Conservation (phyloP, 495 filamentous ascomycete genomes). For the Podospora anserina region DNA sequence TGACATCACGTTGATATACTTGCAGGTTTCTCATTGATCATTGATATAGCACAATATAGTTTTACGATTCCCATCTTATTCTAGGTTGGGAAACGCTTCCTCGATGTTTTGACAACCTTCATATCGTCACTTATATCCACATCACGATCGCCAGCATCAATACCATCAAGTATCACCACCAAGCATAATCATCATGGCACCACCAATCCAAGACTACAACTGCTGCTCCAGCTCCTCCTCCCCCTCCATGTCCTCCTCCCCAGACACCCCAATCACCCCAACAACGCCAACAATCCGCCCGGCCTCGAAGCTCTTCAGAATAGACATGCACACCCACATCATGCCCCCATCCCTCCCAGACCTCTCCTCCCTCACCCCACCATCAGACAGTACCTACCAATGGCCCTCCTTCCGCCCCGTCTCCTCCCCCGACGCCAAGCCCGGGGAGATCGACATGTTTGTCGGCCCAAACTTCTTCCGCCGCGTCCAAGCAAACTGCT, state of each 20-base stretch:
- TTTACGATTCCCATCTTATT: not conserved
- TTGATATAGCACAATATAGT: not conserved
- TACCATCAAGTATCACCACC: not conserved
- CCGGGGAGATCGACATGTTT: slow-evolving; percentile 30
- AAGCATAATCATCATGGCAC: slow-evolving; percentile 19
- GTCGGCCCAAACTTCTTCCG: slow-evolving; percentile 30
- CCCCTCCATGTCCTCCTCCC: slow-evolving; percentile 11
- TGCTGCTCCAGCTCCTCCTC: slow-evolving; percentile 12
- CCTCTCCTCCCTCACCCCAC: slow-evolving; percentile 17
- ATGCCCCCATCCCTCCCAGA: slow-evolving; percentile 29
- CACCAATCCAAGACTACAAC: not conserved
- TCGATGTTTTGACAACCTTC: too few species aligned
- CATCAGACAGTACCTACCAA: slow-evolving; percentile 20
- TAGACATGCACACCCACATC: slow-evolving; percentile 36
- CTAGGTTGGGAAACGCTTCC: not conserved
- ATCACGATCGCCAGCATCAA: too few species aligned
- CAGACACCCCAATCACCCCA: not conserved
- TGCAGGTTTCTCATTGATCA: not conserved
- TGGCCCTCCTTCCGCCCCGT: slow-evolving; percentile 28
- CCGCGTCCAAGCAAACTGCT: slow-evolving; percentile 27
- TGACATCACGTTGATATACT: not conserved
- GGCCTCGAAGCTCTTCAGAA: slow-evolving; percentile 26
- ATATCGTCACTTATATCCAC: too few species aligned
- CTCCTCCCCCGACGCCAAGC: not conserved
- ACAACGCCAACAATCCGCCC: slow-evolving; percentile 2